Evolutionary conservation across 768 basidiomycete species (phyloP).

Genomic region (Pulveroboletus sp.): DNA sequence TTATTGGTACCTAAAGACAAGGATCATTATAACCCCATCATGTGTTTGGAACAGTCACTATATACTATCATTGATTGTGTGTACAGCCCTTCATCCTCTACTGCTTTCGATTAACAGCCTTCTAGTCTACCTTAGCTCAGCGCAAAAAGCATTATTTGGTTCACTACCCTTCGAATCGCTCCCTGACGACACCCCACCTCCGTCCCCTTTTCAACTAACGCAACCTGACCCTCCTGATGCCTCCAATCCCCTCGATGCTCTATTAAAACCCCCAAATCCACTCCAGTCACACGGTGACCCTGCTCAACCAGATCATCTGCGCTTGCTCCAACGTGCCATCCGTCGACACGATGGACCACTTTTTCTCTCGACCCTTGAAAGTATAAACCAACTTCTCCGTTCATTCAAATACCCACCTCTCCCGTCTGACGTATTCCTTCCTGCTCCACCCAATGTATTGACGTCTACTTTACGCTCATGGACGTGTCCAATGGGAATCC

Average conservation of each 20-base stretch:
- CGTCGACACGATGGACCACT: conserved; percentile 65
- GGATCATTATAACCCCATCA: conserved; percentile 83
- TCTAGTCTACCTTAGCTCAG: conserved; percentile 61
- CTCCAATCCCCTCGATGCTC: conserved; percentile 27
- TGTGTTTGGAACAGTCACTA: conserved; percentile 68
- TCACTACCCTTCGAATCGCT: conserved; percentile 46
- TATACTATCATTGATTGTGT: conserved; percentile 71
- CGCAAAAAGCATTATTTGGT: conserved; percentile 64
- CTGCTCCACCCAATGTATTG: conserved; percentile 43
- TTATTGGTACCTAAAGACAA: conserved; percentile 77
- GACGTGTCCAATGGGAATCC: conserved; percentile 44
- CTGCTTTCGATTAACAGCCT: conserved; percentile 7
- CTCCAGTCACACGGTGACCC: conserved; percentile 18
- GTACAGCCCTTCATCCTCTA: conserved; percentile 17
- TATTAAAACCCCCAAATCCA: conserved; percentile 20
- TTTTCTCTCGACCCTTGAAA: conserved; percentile 57
- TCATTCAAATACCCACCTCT: conserved; percentile 61
- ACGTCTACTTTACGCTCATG: conserved; percentile 44
- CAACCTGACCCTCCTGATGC: conserved; percentile 30
- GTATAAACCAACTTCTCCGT: conserved; percentile 59
- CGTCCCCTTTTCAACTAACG: conserved; percentile 32
- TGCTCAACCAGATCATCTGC: conserved; percentile 39
- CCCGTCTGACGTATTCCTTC: conserved; percentile 47
- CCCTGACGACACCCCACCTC: conserved; percentile 28
- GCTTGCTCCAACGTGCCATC: conserved; percentile 65